Evolutionary conservation across 1,139 yeast genomes (phyloP).

Genomic region (Scheffersomyces insectosa): DNA sequence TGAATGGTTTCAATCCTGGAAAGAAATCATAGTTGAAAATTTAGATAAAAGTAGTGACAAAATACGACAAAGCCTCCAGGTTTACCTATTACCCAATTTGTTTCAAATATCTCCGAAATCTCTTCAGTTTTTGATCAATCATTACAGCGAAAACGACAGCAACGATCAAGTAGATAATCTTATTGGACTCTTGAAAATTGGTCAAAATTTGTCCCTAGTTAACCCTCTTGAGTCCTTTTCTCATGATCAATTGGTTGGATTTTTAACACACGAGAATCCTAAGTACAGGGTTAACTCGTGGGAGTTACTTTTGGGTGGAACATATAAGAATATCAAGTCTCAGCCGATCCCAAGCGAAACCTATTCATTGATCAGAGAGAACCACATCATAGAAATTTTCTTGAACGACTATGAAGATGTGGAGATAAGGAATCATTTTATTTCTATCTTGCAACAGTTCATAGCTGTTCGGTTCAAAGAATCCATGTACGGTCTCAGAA

Average conservation of each 20-base stretch:
- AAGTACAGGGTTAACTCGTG: conserved; percentile 58
- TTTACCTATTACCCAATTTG: conserved; percentile 63
- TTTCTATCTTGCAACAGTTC: conserved; percentile 60
- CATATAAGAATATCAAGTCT: conserved; percentile 57
- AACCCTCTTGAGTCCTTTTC: conserved; percentile 35
- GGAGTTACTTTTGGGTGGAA: conserved; percentile 48
- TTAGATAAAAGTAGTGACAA: conserved; percentile 23
- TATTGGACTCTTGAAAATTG: conserved; percentile 50
- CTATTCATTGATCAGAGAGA: conserved; percentile 40
- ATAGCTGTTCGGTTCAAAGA: conserved; percentile 60
- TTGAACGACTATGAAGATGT: conserved; percentile 61
- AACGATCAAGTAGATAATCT: conserved; percentile 24
- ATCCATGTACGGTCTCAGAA: conserved; percentile 56
- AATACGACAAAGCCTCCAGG: conserved; percentile 50
- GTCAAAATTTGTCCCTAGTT: conserved; percentile 57
- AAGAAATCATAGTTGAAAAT: conserved; percentile 34
- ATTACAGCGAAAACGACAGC: not conserved
- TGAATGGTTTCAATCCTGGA: conserved; percentile 60
- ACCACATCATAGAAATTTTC: conserved; percentile 43
- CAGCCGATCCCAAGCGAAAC: conserved; percentile 46
- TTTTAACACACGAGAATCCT: conserved; percentile 47
- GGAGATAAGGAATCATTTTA: conserved; percentile 65
- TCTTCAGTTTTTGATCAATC: conserved; percentile 29
- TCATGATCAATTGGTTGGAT: conserved; percentile 22
- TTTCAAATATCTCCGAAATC: conserved; percentile 49